Base-by-base conservation (phyloP, 2,329 filamentous ascomycete genomes). In the Ophiostoma fasciatum region DNA sequence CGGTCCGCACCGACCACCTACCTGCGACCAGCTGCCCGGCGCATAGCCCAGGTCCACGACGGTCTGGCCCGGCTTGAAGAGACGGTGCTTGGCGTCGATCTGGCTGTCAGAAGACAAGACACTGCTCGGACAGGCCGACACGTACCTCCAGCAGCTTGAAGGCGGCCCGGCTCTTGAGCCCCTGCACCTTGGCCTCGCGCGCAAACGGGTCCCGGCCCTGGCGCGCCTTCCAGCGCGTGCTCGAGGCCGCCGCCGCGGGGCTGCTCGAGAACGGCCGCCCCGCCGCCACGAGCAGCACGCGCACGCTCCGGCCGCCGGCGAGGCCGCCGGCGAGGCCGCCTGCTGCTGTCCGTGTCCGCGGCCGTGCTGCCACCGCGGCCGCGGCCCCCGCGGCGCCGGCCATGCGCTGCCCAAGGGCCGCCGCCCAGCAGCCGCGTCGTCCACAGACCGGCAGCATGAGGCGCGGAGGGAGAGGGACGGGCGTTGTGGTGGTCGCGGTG, bases 1-100 rank as follows among this genome's bases (percentile, higher is more conserved):
- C 9, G 6, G 6, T 26, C 23, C 7, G 23, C n/a, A 8, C 23
- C 4, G 7, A 26, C n/a, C n/a, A 28, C 32, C 40, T 59, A 74
- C 71, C 60, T 80, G 75, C 28, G 74, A 78, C 78, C 78, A 82
- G 45, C 68, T 73, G 2, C 78, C 78, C 19, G 78, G 78, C 10
- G 83, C 83, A 55, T 81, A 93, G 25, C 82, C 82, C 72, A 98
- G 63, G 59, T 98, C 90, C 35, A 98, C 76, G 2, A 98, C 79
- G 0, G 83, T 93, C 56, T 92, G 80, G 1, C 82, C 82, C 6
- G 62, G 66, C 42, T 67, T 74, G 58, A 98, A 94, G 15, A 98
- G 58, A 34, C 64, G 72, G 56, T 92, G 79, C 49, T 81, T 83
- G 14, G 75, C 62, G 59, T 96, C 80, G 58, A 98, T 82, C 80